Evolutionary conservation across 1,139 yeast species (phyloP).

Genomic region (Kodamaea anthophila): DNA sequence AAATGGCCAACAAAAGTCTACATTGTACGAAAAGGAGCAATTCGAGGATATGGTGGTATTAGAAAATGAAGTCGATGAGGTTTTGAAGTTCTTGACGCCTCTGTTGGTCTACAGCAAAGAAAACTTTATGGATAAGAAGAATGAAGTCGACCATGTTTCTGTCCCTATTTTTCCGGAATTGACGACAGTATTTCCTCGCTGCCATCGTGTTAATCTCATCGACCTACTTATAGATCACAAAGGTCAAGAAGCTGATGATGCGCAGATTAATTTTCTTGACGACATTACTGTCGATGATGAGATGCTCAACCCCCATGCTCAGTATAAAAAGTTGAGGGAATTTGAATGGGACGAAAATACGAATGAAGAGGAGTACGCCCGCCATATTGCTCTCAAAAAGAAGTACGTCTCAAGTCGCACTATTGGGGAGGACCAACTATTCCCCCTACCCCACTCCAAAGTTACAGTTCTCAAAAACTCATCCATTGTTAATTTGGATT

Average conservation of each 20-base stretch:
- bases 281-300: constrained; percentile 30
- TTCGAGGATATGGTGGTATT: constrained; percentile 29
- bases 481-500: constrained; percentile 30
- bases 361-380: constrained; percentile 14
- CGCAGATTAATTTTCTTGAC: constrained; percentile 34
- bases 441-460: constrained; percentile 22
- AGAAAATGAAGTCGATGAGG: constrained; percentile 24
- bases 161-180: neutral
- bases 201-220: constrained; percentile 26
- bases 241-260: constrained; percentile 20
- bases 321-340: constrained; percentile 20
- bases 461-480: constrained; percentile 26
- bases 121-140: neutral
- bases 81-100: constrained; percentile 28
- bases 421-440: constrained; percentile 16
- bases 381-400: constrained; percentile 18
- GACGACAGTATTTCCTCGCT: constrained; percentile 24
- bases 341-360: constrained; percentile 34
- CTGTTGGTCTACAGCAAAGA: constrained; percentile 26
- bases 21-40: constrained; percentile 21
- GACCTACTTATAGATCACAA: constrained; percentile 26
- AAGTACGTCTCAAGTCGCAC: constrained; percentile 9
- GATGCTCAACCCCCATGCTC: constrained; percentile 24
- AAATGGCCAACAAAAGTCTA: constrained; percentile 18
- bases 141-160: neutral